phyloP scores from a whole-genome alignment of 495 filamentous ascomycete species.

The Penicillium egyptiacum region DNA sequence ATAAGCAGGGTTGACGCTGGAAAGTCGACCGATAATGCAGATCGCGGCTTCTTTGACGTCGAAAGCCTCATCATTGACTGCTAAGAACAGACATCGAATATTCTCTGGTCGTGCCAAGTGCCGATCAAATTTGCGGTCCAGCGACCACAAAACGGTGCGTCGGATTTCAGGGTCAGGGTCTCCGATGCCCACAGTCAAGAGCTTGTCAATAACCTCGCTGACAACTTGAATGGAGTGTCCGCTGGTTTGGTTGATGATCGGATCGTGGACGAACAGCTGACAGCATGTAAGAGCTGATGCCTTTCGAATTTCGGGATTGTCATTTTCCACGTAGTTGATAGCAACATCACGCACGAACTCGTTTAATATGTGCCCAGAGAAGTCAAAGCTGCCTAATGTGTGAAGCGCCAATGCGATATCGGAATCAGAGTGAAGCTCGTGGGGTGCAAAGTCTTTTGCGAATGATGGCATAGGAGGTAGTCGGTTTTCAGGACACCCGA shows the following conservation, averaged over 20 bases:
- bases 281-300: constrained; percentile 96
- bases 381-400: constrained; percentile 95
- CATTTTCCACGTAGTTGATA: constrained; percentile 95
- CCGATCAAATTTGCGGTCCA: constrained; percentile 91
- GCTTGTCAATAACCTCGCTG: constrained; percentile 93
- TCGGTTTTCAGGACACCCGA: constrained; percentile 80
- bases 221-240: constrained; percentile 95
- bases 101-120: constrained; percentile 95
- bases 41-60: constrained; percentile 91
- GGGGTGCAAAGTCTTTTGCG: constrained; percentile 79
- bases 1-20: constrained; percentile 90
- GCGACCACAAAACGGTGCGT: constrained; percentile 77
- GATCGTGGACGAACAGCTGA: constrained; percentile 92
- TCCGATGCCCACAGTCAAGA: constrained; percentile 90
- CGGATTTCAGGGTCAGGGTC: constrained; percentile 89
- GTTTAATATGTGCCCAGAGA: constrained; percentile 89
- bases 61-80: constrained; percentile 94
- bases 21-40: constrained; percentile 90
- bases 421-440: constrained; percentile 65
- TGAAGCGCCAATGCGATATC: constrained; percentile 91
- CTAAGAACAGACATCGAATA: constrained; percentile 90
- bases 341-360: constrained; percentile 98
- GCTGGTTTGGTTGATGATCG: constrained; percentile 96
- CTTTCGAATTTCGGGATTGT: constrained; percentile 89
- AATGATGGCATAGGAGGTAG: constrained; percentile 69